Evolutionary conservation across 164 flowering plant species (phyloP).

Genomic region (Nymphaea thermarum): DNA sequence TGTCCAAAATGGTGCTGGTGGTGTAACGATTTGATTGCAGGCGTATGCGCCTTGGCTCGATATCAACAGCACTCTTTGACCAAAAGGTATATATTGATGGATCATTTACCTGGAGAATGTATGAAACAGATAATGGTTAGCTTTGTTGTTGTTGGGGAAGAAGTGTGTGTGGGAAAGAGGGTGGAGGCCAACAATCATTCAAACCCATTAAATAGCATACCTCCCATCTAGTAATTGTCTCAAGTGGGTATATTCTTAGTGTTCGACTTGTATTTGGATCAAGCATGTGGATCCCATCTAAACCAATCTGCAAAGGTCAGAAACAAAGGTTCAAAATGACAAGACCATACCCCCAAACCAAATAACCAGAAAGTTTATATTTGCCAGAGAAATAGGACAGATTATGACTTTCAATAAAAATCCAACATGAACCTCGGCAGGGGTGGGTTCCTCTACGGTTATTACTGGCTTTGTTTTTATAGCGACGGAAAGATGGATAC

Average conservation of each 20-base stretch:
- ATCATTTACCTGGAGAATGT: constrained; percentile 37
- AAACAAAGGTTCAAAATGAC: not conserved
- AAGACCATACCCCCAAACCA: not conserved
- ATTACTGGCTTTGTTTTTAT: no score
- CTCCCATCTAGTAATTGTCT: constrained; percentile 82
- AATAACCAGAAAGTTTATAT: not conserved
- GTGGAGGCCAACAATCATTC: no score
- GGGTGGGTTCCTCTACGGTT: no score
- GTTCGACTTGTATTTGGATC: constrained; percentile 70
- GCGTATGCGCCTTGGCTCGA: constrained; percentile 89
- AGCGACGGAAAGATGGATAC: no score
- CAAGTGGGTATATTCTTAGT: constrained; percentile 87
- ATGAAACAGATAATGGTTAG: not conserved
- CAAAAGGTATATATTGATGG: constrained; percentile 75
- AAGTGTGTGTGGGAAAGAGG: not conserved
- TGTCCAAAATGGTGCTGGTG: constrained; percentile 77
- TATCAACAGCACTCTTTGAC: constrained; percentile 88
- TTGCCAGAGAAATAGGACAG: not conserved
- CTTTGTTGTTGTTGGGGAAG: not conserved
- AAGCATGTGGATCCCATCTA: constrained; percentile 97
- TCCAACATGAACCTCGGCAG: no score
- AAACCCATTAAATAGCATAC: constrained; percentile 26
- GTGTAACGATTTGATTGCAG: constrained; percentile 90
- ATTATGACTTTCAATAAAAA: not conserved
- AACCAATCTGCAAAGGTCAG: constrained; percentile 52